Percentiles rank a stretch among this genome's conserved stretches.
phyloP scores from a whole-genome alignment of 2,329 filamentous ascomycete species.

The Colletotrichum cuscutae region DNA sequence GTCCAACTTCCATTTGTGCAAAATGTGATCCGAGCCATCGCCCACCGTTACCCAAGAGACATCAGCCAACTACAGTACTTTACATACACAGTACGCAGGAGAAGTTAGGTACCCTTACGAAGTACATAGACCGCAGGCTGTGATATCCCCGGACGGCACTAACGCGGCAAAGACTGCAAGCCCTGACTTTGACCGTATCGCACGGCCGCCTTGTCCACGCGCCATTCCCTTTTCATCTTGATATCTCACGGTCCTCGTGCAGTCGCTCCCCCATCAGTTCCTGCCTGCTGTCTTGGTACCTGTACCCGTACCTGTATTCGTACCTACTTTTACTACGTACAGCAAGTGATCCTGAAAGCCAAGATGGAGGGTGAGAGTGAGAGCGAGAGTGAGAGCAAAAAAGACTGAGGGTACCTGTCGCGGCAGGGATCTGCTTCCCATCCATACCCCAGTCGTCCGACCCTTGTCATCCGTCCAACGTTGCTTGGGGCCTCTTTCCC shows the following conservation, averaged over 20 bases:
- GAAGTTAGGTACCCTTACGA: too few relatives aligned
- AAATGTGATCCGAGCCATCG: slow-evolving; percentile 18
- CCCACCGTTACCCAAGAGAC: background rate
- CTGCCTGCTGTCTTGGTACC: background rate
- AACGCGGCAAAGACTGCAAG: slow-evolving; percentile 25
- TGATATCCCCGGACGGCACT: background rate
- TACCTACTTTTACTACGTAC: background rate
- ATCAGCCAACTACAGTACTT: too few relatives aligned
- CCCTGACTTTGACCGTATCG: background rate
- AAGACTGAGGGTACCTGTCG: background rate
- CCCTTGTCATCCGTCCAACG: slow-evolving; percentile 14
- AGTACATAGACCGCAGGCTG: background rate
- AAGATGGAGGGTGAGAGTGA: background rate
- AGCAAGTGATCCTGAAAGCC: background rate
- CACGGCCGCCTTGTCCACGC: background rate
- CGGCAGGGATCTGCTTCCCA: background rate
- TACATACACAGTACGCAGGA: too few relatives aligned
- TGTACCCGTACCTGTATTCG: too few relatives aligned
- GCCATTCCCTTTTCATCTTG: slow-evolving; percentile 1
- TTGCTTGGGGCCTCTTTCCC: slow-evolving; percentile 3
- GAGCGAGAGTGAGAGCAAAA: background rate
- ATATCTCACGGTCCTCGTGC: background rate
- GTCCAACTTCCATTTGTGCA: slow-evolving; percentile 11
- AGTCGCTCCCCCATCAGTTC: background rate
- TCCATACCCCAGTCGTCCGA: background rate